Evolutionary conservation across 176 grass and related monocot genomes (phyloP).

Genomic region (Hordeum marinum): DNA sequence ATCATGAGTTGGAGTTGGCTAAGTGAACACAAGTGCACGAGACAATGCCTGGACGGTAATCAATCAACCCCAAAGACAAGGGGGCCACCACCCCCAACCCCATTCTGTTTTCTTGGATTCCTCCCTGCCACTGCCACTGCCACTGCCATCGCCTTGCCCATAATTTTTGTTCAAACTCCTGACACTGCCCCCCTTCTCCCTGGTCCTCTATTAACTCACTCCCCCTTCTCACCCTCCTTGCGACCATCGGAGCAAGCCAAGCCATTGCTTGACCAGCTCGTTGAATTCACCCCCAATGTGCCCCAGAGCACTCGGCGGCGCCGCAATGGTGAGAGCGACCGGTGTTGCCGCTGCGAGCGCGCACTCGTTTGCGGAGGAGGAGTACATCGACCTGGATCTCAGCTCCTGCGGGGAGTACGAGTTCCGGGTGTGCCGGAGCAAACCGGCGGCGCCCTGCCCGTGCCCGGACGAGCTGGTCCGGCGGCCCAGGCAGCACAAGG

Average conservation of each 20-base stretch:
- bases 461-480: conserved; percentile 36
- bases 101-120: conserved; percentile 64
- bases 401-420: conserved; percentile 41
- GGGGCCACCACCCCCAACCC: conserved; percentile 12
- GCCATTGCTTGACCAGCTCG: neutral
- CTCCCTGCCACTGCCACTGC: conserved; percentile 33
- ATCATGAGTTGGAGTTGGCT: too few species aligned
- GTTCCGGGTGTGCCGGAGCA: conserved; percentile 36
- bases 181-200: conserved; percentile 18
- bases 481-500: conserved; percentile 28
- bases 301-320: conserved; percentile 35
- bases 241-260: neutral
- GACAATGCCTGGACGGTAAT: conserved; percentile 30
- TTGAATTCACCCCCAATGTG: conserved; percentile 21
- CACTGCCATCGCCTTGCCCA: conserved; percentile 32
- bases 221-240: neutral
- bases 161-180: conserved; percentile 40
- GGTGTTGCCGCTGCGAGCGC: neutral
- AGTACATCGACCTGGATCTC: conserved; percentile 77
- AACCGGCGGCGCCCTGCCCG: neutral
- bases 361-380: conserved; percentile 46
- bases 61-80: conserved; percentile 38
- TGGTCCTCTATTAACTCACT: conserved; percentile 7
- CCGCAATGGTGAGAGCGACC: conserved; percentile 18
- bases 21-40: conserved; percentile 25